Conservation (phyloP, 2,329 filamentous ascomycete genomes). For the Orbilia oligospora region DNA sequence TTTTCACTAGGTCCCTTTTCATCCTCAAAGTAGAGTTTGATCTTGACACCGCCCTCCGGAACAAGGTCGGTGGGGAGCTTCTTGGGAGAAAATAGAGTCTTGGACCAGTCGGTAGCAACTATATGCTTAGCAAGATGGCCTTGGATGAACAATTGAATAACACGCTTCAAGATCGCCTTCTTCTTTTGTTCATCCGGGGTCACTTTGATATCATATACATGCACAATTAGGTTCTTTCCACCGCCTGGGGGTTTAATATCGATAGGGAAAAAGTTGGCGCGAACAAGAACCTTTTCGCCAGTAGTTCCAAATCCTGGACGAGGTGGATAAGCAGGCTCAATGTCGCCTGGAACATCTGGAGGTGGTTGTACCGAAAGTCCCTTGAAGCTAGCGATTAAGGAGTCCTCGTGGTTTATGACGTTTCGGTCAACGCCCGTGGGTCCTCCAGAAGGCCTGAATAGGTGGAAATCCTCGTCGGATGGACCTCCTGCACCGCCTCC, state of each 20-base stretch:
- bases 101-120: constrained; percentile 63
- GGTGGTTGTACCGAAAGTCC: constrained; percentile 33
- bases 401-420: constrained; percentile 65
- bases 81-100: constrained; percentile 62
- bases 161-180: constrained; percentile 60
- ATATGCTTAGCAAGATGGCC: constrained; percentile 41
- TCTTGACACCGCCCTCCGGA: constrained; percentile 59
- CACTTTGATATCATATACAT: constrained; percentile 63
- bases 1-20: constrained; percentile 60
- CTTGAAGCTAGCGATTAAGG: constrained; percentile 63
- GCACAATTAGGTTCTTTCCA: constrained; percentile 57
- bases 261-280: constrained; percentile 63
- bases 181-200: constrained; percentile 63
- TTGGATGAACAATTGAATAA: constrained; percentile 60
- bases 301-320: constrained; percentile 63
- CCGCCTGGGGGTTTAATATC: constrained; percentile 52
- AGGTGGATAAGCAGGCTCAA: constrained; percentile 59
- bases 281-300: constrained; percentile 62
- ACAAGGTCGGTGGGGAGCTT: constrained; percentile 50
- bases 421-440: constrained; percentile 62
- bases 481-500: constrained; percentile 56
- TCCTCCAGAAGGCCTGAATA: constrained; percentile 50
- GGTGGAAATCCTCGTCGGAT: constrained; percentile 28
- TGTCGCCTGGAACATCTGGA: constrained; percentile 41
- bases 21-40: constrained; percentile 62